Percentiles rank a stretch among this genome's conserved stretches.
These are phyloP conservation scores for Phytophthora litchii DNA, from an alignment of 352 stramenopile species.

Conservation along the genomic window DNA sequence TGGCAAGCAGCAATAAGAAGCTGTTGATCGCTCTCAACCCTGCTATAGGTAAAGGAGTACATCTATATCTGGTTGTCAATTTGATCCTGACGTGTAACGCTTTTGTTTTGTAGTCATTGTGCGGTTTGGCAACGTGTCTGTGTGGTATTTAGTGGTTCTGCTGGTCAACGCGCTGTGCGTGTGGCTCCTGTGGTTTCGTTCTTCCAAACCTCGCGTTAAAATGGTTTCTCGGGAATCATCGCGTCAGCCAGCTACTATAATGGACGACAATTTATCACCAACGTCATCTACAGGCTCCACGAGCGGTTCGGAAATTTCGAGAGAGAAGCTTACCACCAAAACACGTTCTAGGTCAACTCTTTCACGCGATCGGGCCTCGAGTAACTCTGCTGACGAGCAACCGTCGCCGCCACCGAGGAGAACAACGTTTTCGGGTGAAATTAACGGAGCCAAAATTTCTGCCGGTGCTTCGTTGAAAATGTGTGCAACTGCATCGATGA, in stretches of 20 bases:
- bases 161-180: conserved; percentile 49
- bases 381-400: conserved; percentile 6
- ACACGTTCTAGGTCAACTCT: not conserved
- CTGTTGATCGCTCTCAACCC: conserved; percentile 54
- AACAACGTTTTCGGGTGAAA: conserved; percentile 32
- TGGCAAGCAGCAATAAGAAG: conserved; percentile 29
- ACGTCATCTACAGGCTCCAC: conserved; percentile 9
- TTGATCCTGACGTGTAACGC: not conserved
- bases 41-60: conserved; percentile 33
- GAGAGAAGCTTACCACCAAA: conserved; percentile 20
- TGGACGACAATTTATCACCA: conserved; percentile 6
- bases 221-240: not conserved
- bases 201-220: conserved; percentile 5
- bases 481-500: conserved; percentile 42
- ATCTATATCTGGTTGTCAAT: not conserved
- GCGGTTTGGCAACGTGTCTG: conserved; percentile 41
- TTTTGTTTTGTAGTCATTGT: conserved; percentile 43
- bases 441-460: conserved; percentile 46
- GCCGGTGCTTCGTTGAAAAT: conserved; percentile 64
- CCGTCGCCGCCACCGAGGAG: not conserved
- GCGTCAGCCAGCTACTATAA: not conserved
- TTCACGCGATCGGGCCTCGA: conserved; percentile 7
- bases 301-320: conserved; percentile 1
- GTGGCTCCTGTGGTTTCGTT: conserved; percentile 53
- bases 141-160: conserved; percentile 29